Evolutionary conservation across 2,329 filamentous ascomycete genomes (phyloP).

Genomic region (Pestalotiopsis fici): DNA sequence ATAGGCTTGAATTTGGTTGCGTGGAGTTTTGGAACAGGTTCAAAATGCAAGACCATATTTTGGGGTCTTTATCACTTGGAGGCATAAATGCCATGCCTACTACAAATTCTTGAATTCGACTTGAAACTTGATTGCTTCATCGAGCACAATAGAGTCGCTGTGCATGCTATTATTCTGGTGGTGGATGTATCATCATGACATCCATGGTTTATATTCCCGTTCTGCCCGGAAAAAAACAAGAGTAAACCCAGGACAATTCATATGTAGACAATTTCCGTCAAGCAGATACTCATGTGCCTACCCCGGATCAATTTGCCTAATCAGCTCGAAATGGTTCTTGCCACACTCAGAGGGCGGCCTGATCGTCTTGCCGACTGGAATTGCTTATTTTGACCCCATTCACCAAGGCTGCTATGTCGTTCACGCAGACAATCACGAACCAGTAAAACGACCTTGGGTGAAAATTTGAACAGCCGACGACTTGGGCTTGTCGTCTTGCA

Average conservation of each 20-base stretch:
- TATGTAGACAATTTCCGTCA: background rate
- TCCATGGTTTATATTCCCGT: too few species aligned
- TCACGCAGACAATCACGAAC: background rate
- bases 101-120: background rate
- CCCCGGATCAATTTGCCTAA: background rate
- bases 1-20: background rate
- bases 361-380: background rate
- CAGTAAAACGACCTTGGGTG: background rate
- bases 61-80: background rate
- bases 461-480: background rate
- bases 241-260: background rate
- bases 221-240: too few species aligned
- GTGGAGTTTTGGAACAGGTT: constrained; percentile 2
- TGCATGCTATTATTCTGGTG: too few species aligned
- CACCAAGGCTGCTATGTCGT: background rate
- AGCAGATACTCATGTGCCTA: background rate
- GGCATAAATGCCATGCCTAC: background rate
- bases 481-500: background rate
- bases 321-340: background rate
- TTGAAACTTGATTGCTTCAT: background rate
- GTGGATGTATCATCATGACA: too few species aligned
- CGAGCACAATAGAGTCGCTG: background rate
- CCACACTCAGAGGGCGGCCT: background rate
- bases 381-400: background rate
- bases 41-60: background rate